A percentile compares a stretch with the other conserved stretches of the same genome.
These are phyloP conservation scores for Coemansia sp. DNA, from an alignment of 192 early-diverging fungal species.

Conservation along the genomic window DNA sequence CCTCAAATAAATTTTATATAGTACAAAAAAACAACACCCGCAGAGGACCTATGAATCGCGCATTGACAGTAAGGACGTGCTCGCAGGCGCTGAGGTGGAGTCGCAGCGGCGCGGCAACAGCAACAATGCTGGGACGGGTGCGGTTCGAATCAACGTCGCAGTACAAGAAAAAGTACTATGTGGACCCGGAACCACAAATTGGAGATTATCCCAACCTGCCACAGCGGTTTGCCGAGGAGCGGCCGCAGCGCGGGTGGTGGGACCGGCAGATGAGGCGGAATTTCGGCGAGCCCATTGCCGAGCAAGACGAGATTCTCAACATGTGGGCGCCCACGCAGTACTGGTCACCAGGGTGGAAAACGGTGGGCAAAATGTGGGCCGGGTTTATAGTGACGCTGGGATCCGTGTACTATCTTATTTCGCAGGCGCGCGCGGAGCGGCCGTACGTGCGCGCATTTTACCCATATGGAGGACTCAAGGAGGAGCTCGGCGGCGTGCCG, in stretches of 20 bases:
- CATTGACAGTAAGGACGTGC: slow-evolving; percentile 7
- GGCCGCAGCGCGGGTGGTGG: slow-evolving; percentile 63
- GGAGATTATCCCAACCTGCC: slow-evolving; percentile 74
- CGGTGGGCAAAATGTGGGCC: slow-evolving; percentile 53
- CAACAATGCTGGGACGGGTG: neutral
- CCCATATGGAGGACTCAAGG: slow-evolving; percentile 59
- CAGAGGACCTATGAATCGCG: slow-evolving; percentile 45
- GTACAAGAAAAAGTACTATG: slow-evolving; percentile 36
- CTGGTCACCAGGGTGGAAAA: slow-evolving; percentile 52
- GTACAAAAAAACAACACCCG: too few species aligned
- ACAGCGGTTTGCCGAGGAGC: slow-evolving; percentile 56
- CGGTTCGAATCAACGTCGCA: slow-evolving; percentile 15
- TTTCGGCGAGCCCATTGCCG: slow-evolving; percentile 67
- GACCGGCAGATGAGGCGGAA: slow-evolving; percentile 72
- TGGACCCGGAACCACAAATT: slow-evolving; percentile 65
- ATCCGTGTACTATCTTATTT: slow-evolving; percentile 53
- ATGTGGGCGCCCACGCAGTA: slow-evolving; percentile 68
- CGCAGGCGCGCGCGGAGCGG: slow-evolving; percentile 51
- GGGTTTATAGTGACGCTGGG: slow-evolving; percentile 53
- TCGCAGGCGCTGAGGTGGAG: neutral
- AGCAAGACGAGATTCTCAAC: slow-evolving; percentile 67
- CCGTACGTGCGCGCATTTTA: slow-evolving; percentile 63
- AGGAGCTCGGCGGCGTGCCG: slow-evolving; percentile 55
- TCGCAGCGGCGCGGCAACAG: neutral
- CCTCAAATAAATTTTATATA: too few species aligned